These are phyloP conservation scores for Dipodascopsis tothii DNA, from an alignment of 805 yeast genomes.

Conservation along the genomic window DNA sequence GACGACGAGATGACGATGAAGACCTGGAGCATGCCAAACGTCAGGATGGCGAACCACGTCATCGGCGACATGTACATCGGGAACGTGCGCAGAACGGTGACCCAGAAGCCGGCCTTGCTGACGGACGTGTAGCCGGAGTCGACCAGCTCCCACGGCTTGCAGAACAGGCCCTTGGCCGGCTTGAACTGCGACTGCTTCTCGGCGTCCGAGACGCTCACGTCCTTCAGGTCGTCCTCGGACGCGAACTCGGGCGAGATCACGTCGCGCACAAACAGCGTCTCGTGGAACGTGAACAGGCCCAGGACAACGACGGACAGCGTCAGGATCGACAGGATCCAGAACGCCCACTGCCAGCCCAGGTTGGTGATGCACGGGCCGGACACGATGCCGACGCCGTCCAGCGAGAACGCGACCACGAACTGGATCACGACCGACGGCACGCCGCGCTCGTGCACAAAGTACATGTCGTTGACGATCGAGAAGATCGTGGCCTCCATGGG, in stretches of 20 bases:
- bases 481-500: neutral
- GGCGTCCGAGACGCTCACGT: neutral
- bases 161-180: neutral
- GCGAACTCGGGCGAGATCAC: neutral
- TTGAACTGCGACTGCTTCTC: neutral
- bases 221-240: neutral
- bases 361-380: neutral
- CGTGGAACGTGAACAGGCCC: neutral
- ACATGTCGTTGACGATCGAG: neutral
- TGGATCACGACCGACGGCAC: neutral
- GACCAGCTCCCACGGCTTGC: neutral
- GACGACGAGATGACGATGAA: neutral
- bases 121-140: neutral
- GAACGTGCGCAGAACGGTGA: neutral
- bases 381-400: neutral
- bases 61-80: neutral
- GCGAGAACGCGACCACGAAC: neutral
- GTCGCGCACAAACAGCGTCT: neutral
- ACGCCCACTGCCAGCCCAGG: slow-evolving; percentile 1
- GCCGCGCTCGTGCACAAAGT: neutral
- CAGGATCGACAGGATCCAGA: neutral
- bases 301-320: neutral
- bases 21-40: slow-evolving; percentile 1
- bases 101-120: neutral
- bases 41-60: neutral